Percentiles rank a stretch among this genome's conserved stretches.
phyloP scores from a whole-genome alignment of 129 eudicot species.

The Escallonia rubra region DNA sequence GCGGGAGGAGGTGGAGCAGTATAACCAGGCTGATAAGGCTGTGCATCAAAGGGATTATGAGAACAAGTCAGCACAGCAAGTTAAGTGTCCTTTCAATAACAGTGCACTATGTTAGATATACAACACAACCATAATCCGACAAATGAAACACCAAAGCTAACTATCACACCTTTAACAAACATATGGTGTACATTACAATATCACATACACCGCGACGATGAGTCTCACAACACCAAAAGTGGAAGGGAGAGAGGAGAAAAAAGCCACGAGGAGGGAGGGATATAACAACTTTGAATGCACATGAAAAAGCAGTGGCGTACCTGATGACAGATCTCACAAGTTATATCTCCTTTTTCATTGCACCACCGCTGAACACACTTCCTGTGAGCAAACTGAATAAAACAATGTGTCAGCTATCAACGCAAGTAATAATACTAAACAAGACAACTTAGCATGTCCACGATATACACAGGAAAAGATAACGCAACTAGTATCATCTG shows the following conservation, averaged over 20 bases:
- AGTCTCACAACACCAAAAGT: too few relatives aligned
- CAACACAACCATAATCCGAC: neutral
- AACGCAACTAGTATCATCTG: neutral
- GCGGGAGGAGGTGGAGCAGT: slow-evolving; percentile 65
- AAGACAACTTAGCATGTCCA: neutral
- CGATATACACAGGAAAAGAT: neutral
- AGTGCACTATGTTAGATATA: too few relatives aligned
- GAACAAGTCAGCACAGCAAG: neutral
- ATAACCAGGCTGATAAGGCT: slow-evolving; percentile 71
- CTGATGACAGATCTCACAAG: slow-evolving; percentile 87
- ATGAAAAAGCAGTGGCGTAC: slow-evolving; percentile 26
- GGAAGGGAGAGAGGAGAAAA: neutral
- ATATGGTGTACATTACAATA: too few relatives aligned
- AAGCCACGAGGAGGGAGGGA: neutral
- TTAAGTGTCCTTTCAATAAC: too few relatives aligned
- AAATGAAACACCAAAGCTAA: neutral
- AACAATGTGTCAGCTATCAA: neutral
- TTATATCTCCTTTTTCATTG: slow-evolving; percentile 75
- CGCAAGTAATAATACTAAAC: neutral
- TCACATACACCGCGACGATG: too few relatives aligned
- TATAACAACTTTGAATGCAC: neutral
- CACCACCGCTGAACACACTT: slow-evolving; percentile 86
- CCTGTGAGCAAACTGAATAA: slow-evolving; percentile 77
- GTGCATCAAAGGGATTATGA: slow-evolving; percentile 4
- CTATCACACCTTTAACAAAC: neutral